Conservation (phyloP, 305 asterid genomes). For the Withania somnifera region DNA sequence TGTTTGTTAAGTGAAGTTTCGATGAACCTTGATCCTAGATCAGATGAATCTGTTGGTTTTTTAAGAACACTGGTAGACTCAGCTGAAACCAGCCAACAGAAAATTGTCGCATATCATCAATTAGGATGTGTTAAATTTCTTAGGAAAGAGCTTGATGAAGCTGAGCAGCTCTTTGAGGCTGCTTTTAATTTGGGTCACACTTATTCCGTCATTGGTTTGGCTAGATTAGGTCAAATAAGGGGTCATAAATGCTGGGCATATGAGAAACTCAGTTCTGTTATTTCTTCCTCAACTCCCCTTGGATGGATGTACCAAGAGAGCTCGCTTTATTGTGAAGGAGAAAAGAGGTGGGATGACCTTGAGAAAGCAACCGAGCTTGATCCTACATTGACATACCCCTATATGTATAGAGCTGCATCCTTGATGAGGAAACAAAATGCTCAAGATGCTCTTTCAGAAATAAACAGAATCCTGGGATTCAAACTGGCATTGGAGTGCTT, state of each 20-base stretch:
- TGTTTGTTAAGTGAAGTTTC: slow-evolving; percentile 75
- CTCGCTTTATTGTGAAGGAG: slow-evolving; percentile 67
- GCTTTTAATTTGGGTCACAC: slow-evolving; percentile 69
- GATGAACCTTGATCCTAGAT: slow-evolving; percentile 53
- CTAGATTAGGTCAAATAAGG: slow-evolving; percentile 46
- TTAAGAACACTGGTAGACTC: slow-evolving; percentile 52
- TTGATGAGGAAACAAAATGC: slow-evolving; percentile 70
- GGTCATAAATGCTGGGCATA: slow-evolving; percentile 39
- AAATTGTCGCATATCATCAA: slow-evolving; percentile 70
- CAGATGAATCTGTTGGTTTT: slow-evolving; percentile 47
- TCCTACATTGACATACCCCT: slow-evolving; percentile 88
- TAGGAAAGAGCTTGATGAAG: slow-evolving; percentile 68
- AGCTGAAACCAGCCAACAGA: slow-evolving; percentile 50
- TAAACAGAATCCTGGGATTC: slow-evolving; percentile 77
- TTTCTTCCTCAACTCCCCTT: slow-evolving; percentile 48
- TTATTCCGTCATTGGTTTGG: slow-evolving; percentile 70
- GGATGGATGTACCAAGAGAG: slow-evolving; percentile 99
- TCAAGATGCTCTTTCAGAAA: slow-evolving; percentile 69
- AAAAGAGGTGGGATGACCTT: slow-evolving; percentile 46
- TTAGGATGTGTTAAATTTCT: slow-evolving; percentile 63
- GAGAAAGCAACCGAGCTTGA: slow-evolving; percentile 74
- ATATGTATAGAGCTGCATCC: slow-evolving; percentile 89
- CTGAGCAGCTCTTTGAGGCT: slow-evolving; percentile 60
- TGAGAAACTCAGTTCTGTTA: slow-evolving; percentile 54
- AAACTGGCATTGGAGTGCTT: slow-evolving; percentile 86